phyloP scores from a whole-genome alignment of 2,329 filamentous ascomycete genomes.

The Fusarium caatingaense region DNA sequence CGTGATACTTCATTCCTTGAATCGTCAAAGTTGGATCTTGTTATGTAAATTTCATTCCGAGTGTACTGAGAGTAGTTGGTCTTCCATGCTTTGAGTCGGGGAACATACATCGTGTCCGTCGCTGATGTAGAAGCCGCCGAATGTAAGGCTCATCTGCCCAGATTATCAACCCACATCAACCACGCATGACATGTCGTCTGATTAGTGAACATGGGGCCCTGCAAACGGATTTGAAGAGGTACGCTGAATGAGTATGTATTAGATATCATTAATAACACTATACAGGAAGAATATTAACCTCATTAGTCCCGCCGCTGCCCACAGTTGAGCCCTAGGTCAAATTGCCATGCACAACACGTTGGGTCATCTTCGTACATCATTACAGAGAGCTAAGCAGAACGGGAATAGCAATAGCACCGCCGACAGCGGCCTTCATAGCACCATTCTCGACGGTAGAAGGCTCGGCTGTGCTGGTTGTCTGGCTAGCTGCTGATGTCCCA shows the following conservation, averaged over 20 bases:
- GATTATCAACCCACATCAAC: not conserved
- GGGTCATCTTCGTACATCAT: not conserved
- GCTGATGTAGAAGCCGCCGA: not conserved
- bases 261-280: not conserved
- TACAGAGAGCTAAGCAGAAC: not conserved
- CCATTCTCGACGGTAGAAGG: not conserved
- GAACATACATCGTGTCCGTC: not conserved
- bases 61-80: no score
- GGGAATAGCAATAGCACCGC: not conserved
- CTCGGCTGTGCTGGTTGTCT: not conserved
- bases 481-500: not conserved
- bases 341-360: not conserved
- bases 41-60: accelerated
- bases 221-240: not conserved
- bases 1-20: not conserved
- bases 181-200: not conserved
- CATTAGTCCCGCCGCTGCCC: not conserved
- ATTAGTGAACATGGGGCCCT: not conserved
- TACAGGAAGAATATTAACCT: not conserved
- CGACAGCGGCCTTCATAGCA: not conserved
- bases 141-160: not conserved
- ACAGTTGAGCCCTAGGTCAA: not conserved
- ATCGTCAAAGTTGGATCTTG: accelerated
- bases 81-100: no score
- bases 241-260: accelerated